A percentile compares a stretch with the other conserved stretches of the same genome.
phyloP scores from a whole-genome alignment of 2,329 filamentous ascomycete genomes.

The Nemania serpens region DNA sequence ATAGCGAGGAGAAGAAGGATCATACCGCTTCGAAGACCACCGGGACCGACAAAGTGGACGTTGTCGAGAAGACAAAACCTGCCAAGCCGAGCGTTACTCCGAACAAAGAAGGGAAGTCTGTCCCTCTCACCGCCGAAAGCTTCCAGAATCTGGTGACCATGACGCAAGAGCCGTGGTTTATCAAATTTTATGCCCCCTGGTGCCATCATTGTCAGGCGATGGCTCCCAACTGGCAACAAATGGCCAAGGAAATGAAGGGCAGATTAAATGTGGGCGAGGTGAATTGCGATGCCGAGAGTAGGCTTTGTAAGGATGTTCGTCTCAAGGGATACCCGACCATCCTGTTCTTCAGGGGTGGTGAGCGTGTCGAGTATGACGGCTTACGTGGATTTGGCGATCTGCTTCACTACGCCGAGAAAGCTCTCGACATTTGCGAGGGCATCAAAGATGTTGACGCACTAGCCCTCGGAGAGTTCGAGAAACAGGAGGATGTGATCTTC shows the following conservation, averaged over 20 bases:
- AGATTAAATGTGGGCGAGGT: conserved; percentile 93
- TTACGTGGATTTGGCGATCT: conserved; percentile 91
- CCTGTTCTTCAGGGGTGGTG: conserved; percentile 88
- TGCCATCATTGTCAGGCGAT: conserved; percentile 94
- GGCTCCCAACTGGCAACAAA: conserved; percentile 85
- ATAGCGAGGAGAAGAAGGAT: conserved; percentile 33
- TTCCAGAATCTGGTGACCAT: conserved; percentile 87
- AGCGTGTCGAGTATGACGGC: conserved; percentile 91
- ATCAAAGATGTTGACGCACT: conserved; percentile 80
- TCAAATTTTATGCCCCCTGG: conserved; percentile 99
- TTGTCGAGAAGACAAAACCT: conserved; percentile 44
- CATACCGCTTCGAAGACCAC: conserved; percentile 25
- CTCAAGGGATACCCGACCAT: conserved; percentile 85
- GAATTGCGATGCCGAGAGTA: conserved; percentile 84
- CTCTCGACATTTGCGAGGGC: conserved; percentile 74
- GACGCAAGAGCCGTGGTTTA: conserved; percentile 91
- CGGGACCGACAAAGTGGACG: conserved; percentile 23
- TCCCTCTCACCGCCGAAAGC: conserved; percentile 77
- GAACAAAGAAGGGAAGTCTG: conserved; percentile 77
- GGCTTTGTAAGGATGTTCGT: conserved; percentile 89
- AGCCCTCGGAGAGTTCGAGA: conserved; percentile 79
- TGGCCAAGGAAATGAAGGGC: conserved; percentile 89
- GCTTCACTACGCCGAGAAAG: conserved; percentile 83
- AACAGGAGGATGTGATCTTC: conserved; percentile 95
- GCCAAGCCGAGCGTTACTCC: conserved; percentile 61